Evolutionary conservation across 805 yeast genomes (phyloP).

Genomic region (Candida orba): DNA sequence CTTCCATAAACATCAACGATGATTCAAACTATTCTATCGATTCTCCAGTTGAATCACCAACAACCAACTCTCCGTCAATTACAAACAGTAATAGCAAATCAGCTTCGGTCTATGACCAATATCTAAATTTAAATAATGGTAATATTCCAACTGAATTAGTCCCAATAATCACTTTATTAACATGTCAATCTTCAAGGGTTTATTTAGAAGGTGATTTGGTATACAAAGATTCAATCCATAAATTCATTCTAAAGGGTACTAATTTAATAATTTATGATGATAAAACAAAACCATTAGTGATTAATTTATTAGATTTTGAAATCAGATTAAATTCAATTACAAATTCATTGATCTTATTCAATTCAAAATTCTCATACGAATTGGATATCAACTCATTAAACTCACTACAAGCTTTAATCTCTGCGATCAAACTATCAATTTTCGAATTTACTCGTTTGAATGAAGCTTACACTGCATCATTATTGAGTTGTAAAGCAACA

Average conservation of each 20-base stretch:
- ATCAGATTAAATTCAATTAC: background rate
- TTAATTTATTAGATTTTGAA: slow-evolving; percentile 14
- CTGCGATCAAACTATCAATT: slow-evolving; percentile 46
- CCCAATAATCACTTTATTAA: slow-evolving; percentile 64
- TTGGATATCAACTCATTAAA: slow-evolving; percentile 13
- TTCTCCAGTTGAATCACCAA: background rate
- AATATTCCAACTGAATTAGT: slow-evolving; percentile 46
- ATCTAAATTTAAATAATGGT: slow-evolving; percentile 13
- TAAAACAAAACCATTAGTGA: slow-evolving; percentile 30
- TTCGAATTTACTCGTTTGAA: slow-evolving; percentile 51
- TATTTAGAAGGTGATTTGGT: slow-evolving; percentile 42
- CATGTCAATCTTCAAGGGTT: slow-evolving; percentile 61
- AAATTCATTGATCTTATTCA: background rate
- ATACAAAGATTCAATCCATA: slow-evolving; percentile 23
- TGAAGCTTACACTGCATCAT: slow-evolving; percentile 60
- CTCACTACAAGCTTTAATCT: slow-evolving; percentile 30
- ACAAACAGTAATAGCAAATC: no score
- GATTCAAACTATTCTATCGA: background rate
- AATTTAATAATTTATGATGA: slow-evolving; percentile 39
- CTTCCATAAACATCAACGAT: background rate
- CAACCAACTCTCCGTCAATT: no score
- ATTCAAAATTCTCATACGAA: slow-evolving; percentile 14
- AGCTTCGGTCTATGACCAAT: slow-evolving; percentile 8
- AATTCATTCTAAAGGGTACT: slow-evolving; percentile 34
- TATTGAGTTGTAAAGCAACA: slow-evolving; percentile 51